These are phyloP conservation scores for Coemansia sp. DNA, from an alignment of 192 early-diverging fungal genomes.

Conservation along the genomic window DNA sequence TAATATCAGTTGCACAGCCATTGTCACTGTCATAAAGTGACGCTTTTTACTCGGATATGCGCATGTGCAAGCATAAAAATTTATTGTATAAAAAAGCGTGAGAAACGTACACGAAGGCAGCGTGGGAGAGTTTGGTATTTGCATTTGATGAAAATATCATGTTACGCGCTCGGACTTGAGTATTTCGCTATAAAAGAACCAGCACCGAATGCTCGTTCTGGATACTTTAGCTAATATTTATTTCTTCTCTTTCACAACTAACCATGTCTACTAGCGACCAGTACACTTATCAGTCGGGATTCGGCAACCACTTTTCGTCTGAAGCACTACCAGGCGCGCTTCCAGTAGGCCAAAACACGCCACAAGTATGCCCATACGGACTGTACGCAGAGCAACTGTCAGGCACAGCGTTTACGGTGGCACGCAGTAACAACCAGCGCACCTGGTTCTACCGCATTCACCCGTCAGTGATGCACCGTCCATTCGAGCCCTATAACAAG, in stretches of 20 bases:
- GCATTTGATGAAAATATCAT: background rate
- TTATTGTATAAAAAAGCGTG: background rate
- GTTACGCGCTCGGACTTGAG: background rate
- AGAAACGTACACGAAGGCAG: background rate
- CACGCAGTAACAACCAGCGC: constrained; percentile 74
- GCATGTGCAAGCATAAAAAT: too few species aligned
- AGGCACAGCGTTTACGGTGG: constrained; percentile 87
- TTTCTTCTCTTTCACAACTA: too few species aligned
- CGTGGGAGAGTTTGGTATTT: background rate
- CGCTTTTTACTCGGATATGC: too few species aligned
- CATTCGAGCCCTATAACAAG: constrained; percentile 56
- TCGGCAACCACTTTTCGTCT: constrained; percentile 84
- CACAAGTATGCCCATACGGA: constrained; percentile 84
- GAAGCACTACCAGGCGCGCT: constrained; percentile 82
- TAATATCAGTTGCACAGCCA: too few species aligned
- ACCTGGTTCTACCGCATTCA: constrained; percentile 96
- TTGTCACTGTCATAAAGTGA: too few species aligned
- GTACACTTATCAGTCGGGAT: constrained; percentile 75
- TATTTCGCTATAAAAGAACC: background rate
- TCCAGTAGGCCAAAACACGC: constrained; percentile 88
- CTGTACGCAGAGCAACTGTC: constrained; percentile 95
- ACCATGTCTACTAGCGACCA: constrained; percentile 15
- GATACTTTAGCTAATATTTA: background rate
- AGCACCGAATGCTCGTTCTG: background rate
- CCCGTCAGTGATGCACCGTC: constrained; percentile 82